Evolutionary conservation across 345 rosid genomes (phyloP).

Genomic region (Eucalyptus virginea): DNA sequence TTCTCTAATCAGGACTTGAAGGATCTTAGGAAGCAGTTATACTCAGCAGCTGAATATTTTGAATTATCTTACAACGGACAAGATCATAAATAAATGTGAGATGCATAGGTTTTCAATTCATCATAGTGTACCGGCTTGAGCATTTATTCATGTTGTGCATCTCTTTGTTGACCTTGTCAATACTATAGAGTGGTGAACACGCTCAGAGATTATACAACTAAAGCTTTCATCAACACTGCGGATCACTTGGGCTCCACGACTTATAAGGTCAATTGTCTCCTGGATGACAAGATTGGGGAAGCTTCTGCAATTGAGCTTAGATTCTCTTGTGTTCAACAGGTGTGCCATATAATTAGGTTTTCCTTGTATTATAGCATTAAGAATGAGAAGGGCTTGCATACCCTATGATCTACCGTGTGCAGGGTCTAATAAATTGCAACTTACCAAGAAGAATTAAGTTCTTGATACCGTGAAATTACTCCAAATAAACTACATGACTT

Average conservation of each 20-base stretch:
- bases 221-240: conserved; percentile 65
- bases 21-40: conserved; percentile 58
- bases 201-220: conserved; percentile 58
- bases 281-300: conserved; percentile 39
- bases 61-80: conserved; percentile 50
- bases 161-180: background rate
- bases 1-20: conserved; percentile 47
- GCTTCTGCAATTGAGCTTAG: conserved; percentile 39
- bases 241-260: conserved; percentile 92
- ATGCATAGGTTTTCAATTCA: background rate
- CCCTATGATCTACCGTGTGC: background rate
- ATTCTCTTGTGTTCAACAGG: conserved; percentile 59
- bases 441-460: background rate
- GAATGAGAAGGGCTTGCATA: background rate
- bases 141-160: no score
- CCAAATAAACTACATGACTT: background rate
- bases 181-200: conserved; percentile 47
- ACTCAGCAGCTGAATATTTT: conserved; percentile 81
- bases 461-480: background rate
- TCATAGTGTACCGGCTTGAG: background rate
- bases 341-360: background rate
- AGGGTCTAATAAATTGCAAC: background rate
- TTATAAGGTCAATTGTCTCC: conserved; percentile 34
- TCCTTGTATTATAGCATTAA: background rate
- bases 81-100: conserved; percentile 60